phyloP scores from a whole-genome alignment of 2,329 filamentous ascomycete species.

The Alternaria sp. region DNA sequence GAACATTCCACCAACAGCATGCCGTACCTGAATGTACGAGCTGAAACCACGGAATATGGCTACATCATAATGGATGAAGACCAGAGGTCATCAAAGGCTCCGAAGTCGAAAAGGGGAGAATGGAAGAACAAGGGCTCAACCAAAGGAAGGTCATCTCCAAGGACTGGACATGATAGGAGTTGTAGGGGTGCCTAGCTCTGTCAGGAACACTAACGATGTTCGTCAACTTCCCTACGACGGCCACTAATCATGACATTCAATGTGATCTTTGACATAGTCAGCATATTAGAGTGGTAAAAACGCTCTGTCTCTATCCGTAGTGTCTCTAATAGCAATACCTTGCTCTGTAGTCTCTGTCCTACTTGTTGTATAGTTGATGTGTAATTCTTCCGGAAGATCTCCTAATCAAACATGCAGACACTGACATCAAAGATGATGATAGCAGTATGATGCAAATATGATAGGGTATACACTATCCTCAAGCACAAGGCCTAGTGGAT shows the following conservation, averaged over 20 bases:
- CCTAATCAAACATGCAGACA: background rate
- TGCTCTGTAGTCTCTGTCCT: background rate
- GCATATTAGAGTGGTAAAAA: background rate
- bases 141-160: background rate
- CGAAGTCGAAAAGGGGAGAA: background rate
- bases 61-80: background rate
- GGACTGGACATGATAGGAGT: background rate
- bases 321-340: background rate
- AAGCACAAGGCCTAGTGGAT: too few species aligned
- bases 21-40: background rate
- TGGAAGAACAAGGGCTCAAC: background rate
- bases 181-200: background rate
- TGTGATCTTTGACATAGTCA: background rate
- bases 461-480: background rate
- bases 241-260: background rate
- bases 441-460: background rate
- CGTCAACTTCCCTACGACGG: background rate
- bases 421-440: background rate
- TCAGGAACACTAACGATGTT: background rate
- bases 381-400: too few species aligned
- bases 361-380: background rate
- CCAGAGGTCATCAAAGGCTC: background rate
- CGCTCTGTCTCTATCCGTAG: background rate
- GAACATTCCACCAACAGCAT: background rate
- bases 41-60: background rate